Evolutionary conservation across 306 rosid species (phyloP), one percentile per base, ranked within the genome.

Genomic region (Glycine tomentella): DNA sequence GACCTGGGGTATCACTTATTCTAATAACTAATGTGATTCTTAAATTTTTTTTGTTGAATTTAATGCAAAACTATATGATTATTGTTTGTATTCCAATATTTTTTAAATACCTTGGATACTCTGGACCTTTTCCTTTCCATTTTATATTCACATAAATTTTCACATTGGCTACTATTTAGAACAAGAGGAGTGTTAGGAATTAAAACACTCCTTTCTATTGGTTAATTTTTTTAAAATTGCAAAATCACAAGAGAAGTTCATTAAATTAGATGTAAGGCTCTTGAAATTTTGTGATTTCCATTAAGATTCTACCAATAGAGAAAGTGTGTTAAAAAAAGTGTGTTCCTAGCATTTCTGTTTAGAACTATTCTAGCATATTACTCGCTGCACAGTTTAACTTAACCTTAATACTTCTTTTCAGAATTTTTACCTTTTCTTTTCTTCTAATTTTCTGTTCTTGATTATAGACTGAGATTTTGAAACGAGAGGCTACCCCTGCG

Each of bases 401-500:
- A 45, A 42, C 40, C 52, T 53, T 36, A 34, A 40, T 75, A 8
- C 12, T 57, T 4, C 8, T 80, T 78, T 45, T 34, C 72, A 8
- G 14, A 14, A 25, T 77, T 75, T 59, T 13, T 75, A 58, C 74
- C 9, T 48, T 25, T 25, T 25, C 6, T 58, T 36, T 36, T 38
- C n/a, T 44, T 59, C 40, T 13, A 4, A 42, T 76, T 46, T 33
- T 74, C 45, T 75, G 9, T 61, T 75, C 17, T 9, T 66, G 49
- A 58, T 77, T 82, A 55, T 83, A 95, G 99, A 84, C 96, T 51
- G 99, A 95, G 87, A 93, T 95, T 82, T 86, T 91, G 89, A 95
- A 91, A 86, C 86, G 81, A 48, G 99, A 90, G 85, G 99, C 97
- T 65, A 83, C 93, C 72, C 96, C 92, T 58, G 96, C 98, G 57